Conservation (phyloP, 1,139 yeast genomes). For the Saccharomyces hybrid region DNA sequence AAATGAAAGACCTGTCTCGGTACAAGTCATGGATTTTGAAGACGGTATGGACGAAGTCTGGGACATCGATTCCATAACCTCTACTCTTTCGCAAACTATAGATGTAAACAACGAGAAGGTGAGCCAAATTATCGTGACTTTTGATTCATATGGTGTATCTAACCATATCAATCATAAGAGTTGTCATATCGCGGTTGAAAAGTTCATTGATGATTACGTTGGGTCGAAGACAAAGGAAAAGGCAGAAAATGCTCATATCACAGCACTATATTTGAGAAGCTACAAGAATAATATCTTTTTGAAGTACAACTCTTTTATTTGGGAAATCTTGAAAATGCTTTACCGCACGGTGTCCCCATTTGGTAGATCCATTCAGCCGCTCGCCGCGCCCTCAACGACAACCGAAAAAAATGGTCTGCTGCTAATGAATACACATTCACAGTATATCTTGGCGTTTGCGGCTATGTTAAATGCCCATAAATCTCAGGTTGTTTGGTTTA, state of each 20-base stretch:
- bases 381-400: constrained; percentile 1
- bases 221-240: neutral
- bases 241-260: constrained; percentile 1
- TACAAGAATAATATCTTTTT: constrained; percentile 7
- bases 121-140: constrained; percentile 54
- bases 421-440: constrained; percentile 37
- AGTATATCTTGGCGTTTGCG: constrained; percentile 52
- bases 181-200: constrained; percentile 47
- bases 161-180: constrained; percentile 81
- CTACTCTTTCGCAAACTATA: constrained; percentile 4
- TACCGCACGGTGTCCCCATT: neutral
- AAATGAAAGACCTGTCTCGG: constrained; percentile 37
- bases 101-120: constrained; percentile 21
- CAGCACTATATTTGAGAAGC: constrained; percentile 7
- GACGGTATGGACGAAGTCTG: constrained; percentile 75
- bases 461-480: constrained; percentile 82
- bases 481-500: constrained; percentile 93
- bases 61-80: constrained; percentile 36
- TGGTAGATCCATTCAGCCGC: constrained; percentile 1
- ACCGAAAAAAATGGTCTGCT: constrained; percentile 2
- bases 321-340: constrained; percentile 7
- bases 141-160: constrained; percentile 79
- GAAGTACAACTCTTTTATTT: constrained; percentile 10
- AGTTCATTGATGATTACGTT: constrained; percentile 24
- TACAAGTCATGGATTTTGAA: constrained; percentile 36